A percentile compares a stretch with the other conserved stretches of the same genome.
These are phyloP conservation scores for Penicillium decumbens DNA, from an alignment of 2,329 filamentous ascomycete species.

Conservation along the genomic window DNA sequence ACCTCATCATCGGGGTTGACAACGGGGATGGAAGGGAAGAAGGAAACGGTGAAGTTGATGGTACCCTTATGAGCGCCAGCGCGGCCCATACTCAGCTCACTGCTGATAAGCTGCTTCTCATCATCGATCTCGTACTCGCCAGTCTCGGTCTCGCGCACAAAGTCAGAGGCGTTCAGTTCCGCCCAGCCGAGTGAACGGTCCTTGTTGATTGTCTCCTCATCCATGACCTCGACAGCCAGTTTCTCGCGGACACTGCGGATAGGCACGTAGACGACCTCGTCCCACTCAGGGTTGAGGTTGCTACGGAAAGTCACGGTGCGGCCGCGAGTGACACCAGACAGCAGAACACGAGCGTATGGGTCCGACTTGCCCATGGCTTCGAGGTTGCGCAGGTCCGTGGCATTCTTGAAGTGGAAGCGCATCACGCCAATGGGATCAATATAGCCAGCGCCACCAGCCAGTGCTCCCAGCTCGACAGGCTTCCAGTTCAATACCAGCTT, in stretches of 20 bases:
- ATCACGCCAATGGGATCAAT: conserved; percentile 91
- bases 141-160: conserved; percentile 68
- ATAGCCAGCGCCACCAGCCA: conserved; percentile 75
- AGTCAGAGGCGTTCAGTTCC: conserved; percentile 73
- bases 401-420: conserved; percentile 84
- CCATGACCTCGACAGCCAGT: conserved; percentile 89
- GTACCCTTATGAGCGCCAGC: conserved; percentile 71
- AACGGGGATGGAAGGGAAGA: conserved; percentile 84
- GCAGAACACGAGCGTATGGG: conserved; percentile 80
- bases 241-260: conserved; percentile 81
- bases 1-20: conserved; percentile 73
- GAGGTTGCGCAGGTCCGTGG: conserved; percentile 78
- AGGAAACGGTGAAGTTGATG: conserved; percentile 76
- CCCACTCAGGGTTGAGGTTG: conserved; percentile 90
- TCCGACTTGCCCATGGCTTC: conserved; percentile 97
- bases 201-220: conserved; percentile 85
- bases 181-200: conserved; percentile 81
- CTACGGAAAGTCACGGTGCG: conserved; percentile 95
- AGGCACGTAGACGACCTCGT: conserved; percentile 91
- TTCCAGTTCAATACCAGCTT: conserved; percentile 96
- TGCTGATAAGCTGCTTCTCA: conserved; percentile 62
- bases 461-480: conserved; percentile 79
- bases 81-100: conserved; percentile 63
- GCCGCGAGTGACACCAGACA: conserved; percentile 85
- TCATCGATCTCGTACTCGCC: conserved; percentile 80